Percentiles rank a stretch among this genome's conserved stretches.
Conservation (phyloP, 352 stramenopile genomes). For the Phytophthora pistaciae region DNA sequence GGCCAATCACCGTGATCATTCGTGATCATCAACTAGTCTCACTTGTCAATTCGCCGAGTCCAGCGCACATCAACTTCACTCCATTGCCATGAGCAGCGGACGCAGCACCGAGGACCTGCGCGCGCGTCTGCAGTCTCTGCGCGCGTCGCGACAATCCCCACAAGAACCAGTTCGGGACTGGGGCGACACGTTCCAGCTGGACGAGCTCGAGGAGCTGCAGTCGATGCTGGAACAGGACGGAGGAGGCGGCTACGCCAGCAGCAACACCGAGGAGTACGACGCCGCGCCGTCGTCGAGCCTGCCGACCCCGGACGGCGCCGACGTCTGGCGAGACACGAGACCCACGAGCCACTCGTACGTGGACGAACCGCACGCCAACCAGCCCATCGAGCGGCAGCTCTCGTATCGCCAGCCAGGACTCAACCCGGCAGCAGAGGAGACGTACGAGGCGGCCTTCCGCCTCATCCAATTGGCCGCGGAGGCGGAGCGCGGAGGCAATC, state of each 20-base stretch:
- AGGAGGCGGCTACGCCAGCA: slow-evolving; percentile 10
- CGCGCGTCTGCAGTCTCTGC: slow-evolving; percentile 24
- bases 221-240: slow-evolving; percentile 25
- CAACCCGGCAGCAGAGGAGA: slow-evolving; percentile 22
- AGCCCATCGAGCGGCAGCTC: slow-evolving; percentile 21
- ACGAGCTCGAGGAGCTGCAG: slow-evolving; percentile 33
- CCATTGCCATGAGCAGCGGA: slow-evolving; percentile 1
- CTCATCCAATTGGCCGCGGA: slow-evolving; percentile 59
- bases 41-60: slow-evolving; percentile 6
- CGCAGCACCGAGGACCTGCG: slow-evolving; percentile 14
- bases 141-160: slow-evolving; percentile 4
- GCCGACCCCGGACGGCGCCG: neutral
- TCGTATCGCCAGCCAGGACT: slow-evolving; percentile 14
- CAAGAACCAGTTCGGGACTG: slow-evolving; percentile 20
- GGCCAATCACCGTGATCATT: neutral
- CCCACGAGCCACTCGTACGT: slow-evolving; percentile 26
- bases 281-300: neutral
- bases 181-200: slow-evolving; percentile 19
- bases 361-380: slow-evolving; percentile 14
- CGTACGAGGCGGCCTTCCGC: slow-evolving; percentile 57
- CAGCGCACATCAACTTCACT: slow-evolving; percentile 5
- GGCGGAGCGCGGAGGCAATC: slow-evolving; percentile 41
- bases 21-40: neutral
- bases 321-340: slow-evolving; percentile 30
- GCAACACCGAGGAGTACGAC: slow-evolving; percentile 7